phyloP scores from a whole-genome alignment of 1,139 yeast genomes.

The Petasospora rhodanensis region DNA sequence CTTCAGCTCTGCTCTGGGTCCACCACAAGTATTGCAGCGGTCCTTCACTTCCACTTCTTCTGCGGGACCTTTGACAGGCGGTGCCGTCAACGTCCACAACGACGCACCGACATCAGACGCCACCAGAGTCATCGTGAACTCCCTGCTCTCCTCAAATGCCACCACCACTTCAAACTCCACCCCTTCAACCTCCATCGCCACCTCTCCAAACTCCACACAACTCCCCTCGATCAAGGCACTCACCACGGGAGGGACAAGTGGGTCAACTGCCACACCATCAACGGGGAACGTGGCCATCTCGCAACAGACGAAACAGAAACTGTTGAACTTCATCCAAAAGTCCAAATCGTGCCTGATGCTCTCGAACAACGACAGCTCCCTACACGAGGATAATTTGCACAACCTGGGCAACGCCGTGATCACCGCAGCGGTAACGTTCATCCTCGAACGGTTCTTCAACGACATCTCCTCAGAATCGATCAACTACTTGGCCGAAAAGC shows the following conservation, averaged over 20 bases:
- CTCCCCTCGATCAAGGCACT: slow-evolving; percentile 19
- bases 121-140: slow-evolving; percentile 8
- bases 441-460: slow-evolving; percentile 53
- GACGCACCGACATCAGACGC: slow-evolving; percentile 1
- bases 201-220: slow-evolving; percentile 11
- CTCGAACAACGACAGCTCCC: slow-evolving; percentile 30
- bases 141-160: slow-evolving; percentile 10
- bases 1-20: neutral
- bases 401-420: slow-evolving; percentile 55
- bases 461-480: slow-evolving; percentile 43
- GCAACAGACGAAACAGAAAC: slow-evolving; percentile 22
- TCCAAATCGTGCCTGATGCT: slow-evolving; percentile 64
- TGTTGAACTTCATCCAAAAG: slow-evolving; percentile 47
- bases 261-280: slow-evolving; percentile 7
- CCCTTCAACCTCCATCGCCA: slow-evolving; percentile 12
- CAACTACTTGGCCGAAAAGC: slow-evolving; percentile 51
- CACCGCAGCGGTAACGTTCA: slow-evolving; percentile 51
- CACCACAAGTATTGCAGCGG: slow-evolving; percentile 8
- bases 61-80: no score
- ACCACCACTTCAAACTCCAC: slow-evolving; percentile 12
- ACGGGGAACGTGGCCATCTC: slow-evolving; percentile 6
- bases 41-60: no score
- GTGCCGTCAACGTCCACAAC: slow-evolving; percentile 5
- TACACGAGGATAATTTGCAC: slow-evolving; percentile 38
- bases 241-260: neutral